Conservation (phyloP, 2,329 filamentous ascomycete genomes). For the Aspergillus udagawae region DNA sequence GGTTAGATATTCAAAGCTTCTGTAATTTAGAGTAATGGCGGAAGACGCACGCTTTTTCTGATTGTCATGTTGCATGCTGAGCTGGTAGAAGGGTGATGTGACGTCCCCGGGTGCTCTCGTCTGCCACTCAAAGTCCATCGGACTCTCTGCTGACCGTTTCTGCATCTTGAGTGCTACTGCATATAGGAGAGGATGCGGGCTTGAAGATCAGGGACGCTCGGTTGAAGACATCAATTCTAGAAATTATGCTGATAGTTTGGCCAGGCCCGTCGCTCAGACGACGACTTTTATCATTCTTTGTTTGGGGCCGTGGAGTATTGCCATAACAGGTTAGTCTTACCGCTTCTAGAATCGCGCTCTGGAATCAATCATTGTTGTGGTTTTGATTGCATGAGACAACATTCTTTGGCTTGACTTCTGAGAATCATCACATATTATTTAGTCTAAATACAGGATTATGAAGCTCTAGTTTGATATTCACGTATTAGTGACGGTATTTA, state of each 20-base stretch:
- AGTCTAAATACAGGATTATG: background rate
- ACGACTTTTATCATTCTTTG: background rate
- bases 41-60: constrained; percentile 42
- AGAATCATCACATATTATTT: background rate
- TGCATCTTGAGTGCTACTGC: constrained; percentile 25
- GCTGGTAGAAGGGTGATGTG: constrained; percentile 45
- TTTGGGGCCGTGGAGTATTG: background rate
- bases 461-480: background rate
- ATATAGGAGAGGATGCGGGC: constrained; percentile 11
- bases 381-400: background rate
- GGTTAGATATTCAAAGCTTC: constrained; percentile 1
- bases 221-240: background rate
- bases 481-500: background rate
- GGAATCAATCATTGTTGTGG: background rate
- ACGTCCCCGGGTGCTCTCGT: constrained; percentile 41
- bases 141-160: constrained; percentile 41
- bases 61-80: constrained; percentile 42
- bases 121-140: constrained; percentile 52
- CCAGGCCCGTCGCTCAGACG: background rate
- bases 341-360: background rate
- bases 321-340: background rate
- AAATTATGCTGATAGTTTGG: background rate
- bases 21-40: background rate
- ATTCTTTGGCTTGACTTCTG: background rate
- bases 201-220: background rate